Percentiles rank a stretch among this genome's conserved stretches.
phyloP scores from a whole-genome alignment of 2,329 filamentous ascomycete species.

The Lecanicillium sp. region DNA sequence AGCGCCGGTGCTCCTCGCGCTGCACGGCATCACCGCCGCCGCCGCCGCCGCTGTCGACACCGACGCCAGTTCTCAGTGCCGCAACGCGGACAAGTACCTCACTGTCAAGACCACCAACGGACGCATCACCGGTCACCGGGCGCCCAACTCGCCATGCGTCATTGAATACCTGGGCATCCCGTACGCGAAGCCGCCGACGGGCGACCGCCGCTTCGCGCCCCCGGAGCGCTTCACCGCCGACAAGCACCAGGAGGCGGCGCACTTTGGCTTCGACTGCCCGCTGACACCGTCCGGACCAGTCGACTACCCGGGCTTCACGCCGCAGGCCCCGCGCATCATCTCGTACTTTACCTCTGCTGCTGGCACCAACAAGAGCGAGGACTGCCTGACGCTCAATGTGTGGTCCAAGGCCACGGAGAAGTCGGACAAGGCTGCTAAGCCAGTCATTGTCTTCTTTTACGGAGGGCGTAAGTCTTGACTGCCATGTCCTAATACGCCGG shows the following conservation, averaged over 20 bases:
- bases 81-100: no score
- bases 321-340: slow-evolving; percentile 20
- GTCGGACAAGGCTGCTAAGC: slow-evolving; percentile 27
- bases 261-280: slow-evolving; percentile 21
- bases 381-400: slow-evolving; percentile 30
- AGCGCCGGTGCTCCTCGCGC: not conserved
- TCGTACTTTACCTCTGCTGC: slow-evolving; percentile 14
- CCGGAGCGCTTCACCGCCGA: slow-evolving; percentile 20
- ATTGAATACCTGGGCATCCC: slow-evolving; percentile 32
- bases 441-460: slow-evolving; percentile 31
- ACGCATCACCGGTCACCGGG: slow-evolving; percentile 23
- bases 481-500: not conserved
- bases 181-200: slow-evolving; percentile 29
- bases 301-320: slow-evolving; percentile 19
- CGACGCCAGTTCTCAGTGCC: not conserved
- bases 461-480: slow-evolving; percentile 20
- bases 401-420: slow-evolving; percentile 27
- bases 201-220: slow-evolving; percentile 26
- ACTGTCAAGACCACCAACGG: slow-evolving; percentile 25
- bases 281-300: slow-evolving; percentile 15
- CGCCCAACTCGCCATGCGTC: slow-evolving; percentile 20
- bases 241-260: slow-evolving; percentile 14
- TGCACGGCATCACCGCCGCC: not conserved
- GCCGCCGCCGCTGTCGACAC: not conserved
- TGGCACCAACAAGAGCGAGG: slow-evolving; percentile 22